A percentile compares a stretch with the other conserved stretches of the same genome.
Conservation (phyloP, 1,284 basidiomycete genomes). For the Ceratobasidium sp. region DNA sequence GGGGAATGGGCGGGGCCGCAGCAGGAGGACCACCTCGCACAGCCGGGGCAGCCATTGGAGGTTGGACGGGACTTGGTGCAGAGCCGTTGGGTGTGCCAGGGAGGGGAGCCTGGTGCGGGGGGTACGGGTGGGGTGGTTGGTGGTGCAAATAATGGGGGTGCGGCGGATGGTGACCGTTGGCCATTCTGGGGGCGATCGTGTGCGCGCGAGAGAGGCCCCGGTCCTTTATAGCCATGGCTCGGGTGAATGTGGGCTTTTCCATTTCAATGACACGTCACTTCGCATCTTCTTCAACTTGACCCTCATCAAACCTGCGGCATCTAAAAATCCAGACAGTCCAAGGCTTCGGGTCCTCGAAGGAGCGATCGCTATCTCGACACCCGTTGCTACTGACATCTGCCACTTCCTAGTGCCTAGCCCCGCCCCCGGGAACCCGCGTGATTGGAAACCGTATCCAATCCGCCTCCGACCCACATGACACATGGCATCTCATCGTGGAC, state of each 20-base stretch:
- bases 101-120: conserved; percentile 16
- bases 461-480: neutral
- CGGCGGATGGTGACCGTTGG: conserved; percentile 24
- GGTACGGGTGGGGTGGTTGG: conserved; percentile 14
- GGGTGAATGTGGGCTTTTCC: conserved; percentile 7
- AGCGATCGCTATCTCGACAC: no score
- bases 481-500: no score
- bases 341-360: neutral
- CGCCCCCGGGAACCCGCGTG: neutral
- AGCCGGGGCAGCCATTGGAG: conserved; percentile 24
- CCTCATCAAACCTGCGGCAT: conserved; percentile 1
- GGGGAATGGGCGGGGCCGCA: conserved; percentile 9
- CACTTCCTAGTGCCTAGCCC: neutral
- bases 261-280: conserved; percentile 16
- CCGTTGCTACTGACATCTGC: neutral
- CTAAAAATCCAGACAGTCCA: neutral
- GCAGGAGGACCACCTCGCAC: conserved; percentile 17
- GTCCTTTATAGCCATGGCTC: conserved; percentile 2
- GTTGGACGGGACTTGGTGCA: conserved; percentile 9
- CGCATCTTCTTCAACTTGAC: neutral
- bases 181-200: conserved; percentile 14
- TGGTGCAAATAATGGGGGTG: conserved; percentile 32
- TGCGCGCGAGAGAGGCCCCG: conserved; percentile 6
- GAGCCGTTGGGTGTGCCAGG: conserved; percentile 8
- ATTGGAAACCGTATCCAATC: neutral